These are phyloP conservation scores for Takashimella koratensis DNA, from an alignment of 1,284 basidiomycete species.

Conservation along the genomic window DNA sequence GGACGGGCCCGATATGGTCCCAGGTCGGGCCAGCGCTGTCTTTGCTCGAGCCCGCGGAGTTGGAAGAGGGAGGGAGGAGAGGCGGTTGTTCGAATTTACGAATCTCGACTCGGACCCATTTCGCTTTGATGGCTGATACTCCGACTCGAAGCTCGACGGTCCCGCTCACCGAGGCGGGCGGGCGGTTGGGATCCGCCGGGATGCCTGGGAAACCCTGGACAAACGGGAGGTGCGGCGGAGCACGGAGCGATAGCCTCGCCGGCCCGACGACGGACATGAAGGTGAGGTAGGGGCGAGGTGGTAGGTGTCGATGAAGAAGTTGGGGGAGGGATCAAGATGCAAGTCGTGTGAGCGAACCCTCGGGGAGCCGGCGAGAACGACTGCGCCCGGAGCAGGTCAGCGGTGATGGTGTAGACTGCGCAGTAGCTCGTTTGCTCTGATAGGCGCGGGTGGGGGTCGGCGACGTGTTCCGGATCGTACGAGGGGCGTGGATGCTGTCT, in stretches of 20 bases:
- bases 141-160: constrained; percentile 76
- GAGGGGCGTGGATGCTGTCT: no score
- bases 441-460: no score
- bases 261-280: constrained; percentile 12
- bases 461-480: no score
- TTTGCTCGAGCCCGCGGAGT: constrained; percentile 67
- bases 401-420: no score
- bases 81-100: constrained; percentile 69
- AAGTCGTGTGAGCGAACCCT: neutral
- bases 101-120: constrained; percentile 82
- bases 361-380: neutral
- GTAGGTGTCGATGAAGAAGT: neutral
- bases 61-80: constrained; percentile 49
- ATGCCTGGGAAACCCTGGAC: constrained; percentile 48
- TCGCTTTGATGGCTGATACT: constrained; percentile 71
- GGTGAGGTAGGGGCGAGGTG: neutral
- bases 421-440: no score
- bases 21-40: constrained; percentile 52
- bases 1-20: constrained; percentile 40
- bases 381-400: no score
- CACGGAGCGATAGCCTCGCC: constrained; percentile 39
- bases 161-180: constrained; percentile 39
- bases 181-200: constrained; percentile 24
- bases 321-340: neutral
- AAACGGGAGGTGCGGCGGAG: constrained; percentile 47